Percentiles rank a stretch among this genome's conserved stretches.
Conservation (phyloP, 1,284 basidiomycete genomes). For the Cryptococcus sp. region DNA sequence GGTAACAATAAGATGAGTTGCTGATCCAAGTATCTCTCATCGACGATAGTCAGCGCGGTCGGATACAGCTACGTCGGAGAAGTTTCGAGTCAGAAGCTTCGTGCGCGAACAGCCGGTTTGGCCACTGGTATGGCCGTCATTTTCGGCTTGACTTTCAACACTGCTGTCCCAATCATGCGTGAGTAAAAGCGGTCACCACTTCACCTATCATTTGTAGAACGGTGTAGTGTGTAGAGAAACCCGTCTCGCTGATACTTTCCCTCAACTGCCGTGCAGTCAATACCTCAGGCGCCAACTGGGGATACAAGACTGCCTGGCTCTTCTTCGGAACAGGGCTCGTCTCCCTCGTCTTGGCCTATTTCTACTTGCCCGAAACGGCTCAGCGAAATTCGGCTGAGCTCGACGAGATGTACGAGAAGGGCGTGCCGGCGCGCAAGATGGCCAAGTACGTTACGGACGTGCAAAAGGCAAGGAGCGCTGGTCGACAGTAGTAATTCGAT, state of each 20-base stretch:
- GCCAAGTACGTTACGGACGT: constrained; percentile 26
- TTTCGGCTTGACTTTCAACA: constrained; percentile 29
- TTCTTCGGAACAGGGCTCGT: constrained; percentile 22
- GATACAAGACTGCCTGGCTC: constrained; percentile 27
- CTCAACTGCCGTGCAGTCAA: constrained; percentile 2
- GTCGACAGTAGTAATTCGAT: too few relatives aligned
- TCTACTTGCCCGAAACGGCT: constrained; percentile 20
- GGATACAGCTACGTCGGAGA: constrained; percentile 30
- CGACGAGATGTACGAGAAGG: constrained; percentile 36
- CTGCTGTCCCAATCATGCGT: constrained; percentile 25
- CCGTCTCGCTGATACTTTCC: background rate
- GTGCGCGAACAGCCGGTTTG: constrained; percentile 25
- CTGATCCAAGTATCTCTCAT: too few relatives aligned
- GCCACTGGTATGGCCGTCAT: constrained; percentile 21
- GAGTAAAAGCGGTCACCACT: background rate
- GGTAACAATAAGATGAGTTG: too few relatives aligned
- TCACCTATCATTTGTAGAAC: background rate
- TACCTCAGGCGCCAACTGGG: constrained; percentile 15
- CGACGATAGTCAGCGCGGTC: background rate
- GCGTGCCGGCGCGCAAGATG: constrained; percentile 28
- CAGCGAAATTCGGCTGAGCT: constrained; percentile 29
- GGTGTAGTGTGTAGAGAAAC: background rate
- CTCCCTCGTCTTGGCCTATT: constrained; percentile 10
- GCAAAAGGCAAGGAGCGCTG: constrained; percentile 12
- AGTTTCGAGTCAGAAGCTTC: constrained; percentile 22